Percentiles rank a stretch among this genome's conserved stretches.
Conservation (phyloP, 2,329 filamentous ascomycete genomes). For the Ophiostoma himal-ulmi region DNA sequence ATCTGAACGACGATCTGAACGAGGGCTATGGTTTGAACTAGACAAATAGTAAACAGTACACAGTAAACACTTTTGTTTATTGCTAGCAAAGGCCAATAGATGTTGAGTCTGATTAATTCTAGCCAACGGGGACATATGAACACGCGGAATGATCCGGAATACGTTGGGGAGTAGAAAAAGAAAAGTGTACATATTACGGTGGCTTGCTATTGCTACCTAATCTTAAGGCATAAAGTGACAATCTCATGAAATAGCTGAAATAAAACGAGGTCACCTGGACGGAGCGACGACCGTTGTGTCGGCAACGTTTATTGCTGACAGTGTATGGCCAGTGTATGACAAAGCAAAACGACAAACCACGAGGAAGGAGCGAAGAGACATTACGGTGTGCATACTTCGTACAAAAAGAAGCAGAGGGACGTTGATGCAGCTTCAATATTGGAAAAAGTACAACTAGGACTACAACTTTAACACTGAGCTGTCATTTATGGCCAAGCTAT, state of each 20-base stretch:
- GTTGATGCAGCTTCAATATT: neutral
- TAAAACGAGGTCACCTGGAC: neutral
- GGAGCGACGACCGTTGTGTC: neutral
- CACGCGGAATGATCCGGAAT: conserved; percentile 6
- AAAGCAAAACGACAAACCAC: neutral
- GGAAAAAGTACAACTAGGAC: neutral
- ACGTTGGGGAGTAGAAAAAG: neutral
- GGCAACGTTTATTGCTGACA: neutral
- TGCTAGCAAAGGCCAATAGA: neutral
- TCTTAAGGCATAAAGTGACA: neutral
- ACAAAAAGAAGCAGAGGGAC: neutral
- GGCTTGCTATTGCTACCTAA: neutral
- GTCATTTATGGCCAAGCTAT: neutral
- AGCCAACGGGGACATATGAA: neutral
- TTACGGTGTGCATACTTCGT: neutral
- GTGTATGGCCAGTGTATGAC: neutral
- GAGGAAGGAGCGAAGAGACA: neutral
- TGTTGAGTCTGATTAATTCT: neutral
- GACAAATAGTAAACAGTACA: neutral
- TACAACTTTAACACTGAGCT: neutral
- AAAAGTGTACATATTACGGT: neutral
- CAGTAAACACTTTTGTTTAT: too few relatives aligned
- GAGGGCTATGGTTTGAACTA: neutral
- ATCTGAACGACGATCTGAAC: neutral
- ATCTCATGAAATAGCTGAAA: neutral